Evolutionary conservation across 345 rosid species (phyloP).

Genomic region (Moricandia moricandioides): DNA sequence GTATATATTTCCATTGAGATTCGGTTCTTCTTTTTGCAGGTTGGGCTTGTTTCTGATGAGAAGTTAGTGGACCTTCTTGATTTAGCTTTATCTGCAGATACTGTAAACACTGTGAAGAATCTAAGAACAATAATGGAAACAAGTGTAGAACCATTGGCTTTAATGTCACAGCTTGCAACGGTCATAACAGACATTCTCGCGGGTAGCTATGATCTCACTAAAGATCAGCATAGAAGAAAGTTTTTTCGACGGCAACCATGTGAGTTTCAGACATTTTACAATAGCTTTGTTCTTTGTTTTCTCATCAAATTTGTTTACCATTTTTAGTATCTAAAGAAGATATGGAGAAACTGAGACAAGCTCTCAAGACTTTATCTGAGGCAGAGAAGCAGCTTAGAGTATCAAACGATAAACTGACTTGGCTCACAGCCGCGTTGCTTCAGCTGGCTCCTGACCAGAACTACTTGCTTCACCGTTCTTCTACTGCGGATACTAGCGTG

Average conservation of each 20-base stretch:
- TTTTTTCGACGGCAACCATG: constrained; percentile 79
- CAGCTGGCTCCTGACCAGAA: constrained; percentile 99
- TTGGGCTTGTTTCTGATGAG: constrained; percentile 95
- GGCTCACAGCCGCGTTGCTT: constrained; percentile 97
- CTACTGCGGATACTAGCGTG: constrained; percentile 64
- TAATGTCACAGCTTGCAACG: constrained; percentile 99
- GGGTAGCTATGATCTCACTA: constrained; percentile 80
- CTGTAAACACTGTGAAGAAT: constrained; percentile 94
- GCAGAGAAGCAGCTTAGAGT: constrained; percentile 94
- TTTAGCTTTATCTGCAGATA: constrained; percentile 98
- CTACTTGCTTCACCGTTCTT: constrained; percentile 67
- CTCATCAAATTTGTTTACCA: neutral
- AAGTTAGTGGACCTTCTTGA: constrained; percentile 98
- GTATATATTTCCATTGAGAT: neutral
- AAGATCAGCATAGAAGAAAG: constrained; percentile 73
- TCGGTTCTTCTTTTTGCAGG: constrained; percentile 46
- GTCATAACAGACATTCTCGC: constrained; percentile 95
- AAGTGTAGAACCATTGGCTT: constrained; percentile 90
- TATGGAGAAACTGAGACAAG: constrained; percentile 96
- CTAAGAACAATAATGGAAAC: constrained; percentile 93
- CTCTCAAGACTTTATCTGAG: constrained; percentile 88
- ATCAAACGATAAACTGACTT: constrained; percentile 86
- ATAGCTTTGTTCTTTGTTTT: neutral
- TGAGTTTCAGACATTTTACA: constrained; percentile 40
- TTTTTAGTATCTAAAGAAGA: constrained; percentile 85